phyloP scores from a whole-genome alignment of 306 rosid species.

The Casuarina cunninghamiana region DNA sequence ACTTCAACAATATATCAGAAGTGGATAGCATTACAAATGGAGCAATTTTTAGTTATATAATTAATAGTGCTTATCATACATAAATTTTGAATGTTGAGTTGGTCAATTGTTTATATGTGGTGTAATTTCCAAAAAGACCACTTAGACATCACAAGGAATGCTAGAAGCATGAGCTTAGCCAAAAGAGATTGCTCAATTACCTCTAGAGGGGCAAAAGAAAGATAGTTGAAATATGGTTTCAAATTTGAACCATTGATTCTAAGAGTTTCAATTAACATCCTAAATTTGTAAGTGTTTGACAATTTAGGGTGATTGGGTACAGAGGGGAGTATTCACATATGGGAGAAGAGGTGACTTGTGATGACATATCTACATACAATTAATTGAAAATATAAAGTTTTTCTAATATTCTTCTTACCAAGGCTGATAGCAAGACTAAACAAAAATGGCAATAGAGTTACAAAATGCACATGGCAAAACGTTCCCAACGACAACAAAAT shows the following conservation, averaged over 20 bases:
- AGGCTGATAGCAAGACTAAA: neutral
- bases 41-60: too few relatives aligned
- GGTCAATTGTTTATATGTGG: too few relatives aligned
- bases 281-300: slow-evolving; percentile 54
- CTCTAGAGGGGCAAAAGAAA: slow-evolving; percentile 97
- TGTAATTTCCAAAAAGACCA: too few relatives aligned
- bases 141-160: too few relatives aligned
- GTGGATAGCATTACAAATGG: too few relatives aligned
- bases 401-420: too few relatives aligned
- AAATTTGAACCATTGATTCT: slow-evolving; percentile 50
- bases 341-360: slow-evolving; percentile 79
- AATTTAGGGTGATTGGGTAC: slow-evolving; percentile 70
- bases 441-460: neutral
- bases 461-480: too few relatives aligned
- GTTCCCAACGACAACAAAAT: too few relatives aligned
- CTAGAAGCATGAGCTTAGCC: too few relatives aligned
- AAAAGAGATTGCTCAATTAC: slow-evolving; percentile 35
- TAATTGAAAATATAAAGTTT: neutral
- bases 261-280: slow-evolving; percentile 59
- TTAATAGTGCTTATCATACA: too few relatives aligned
- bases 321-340: slow-evolving; percentile 48
- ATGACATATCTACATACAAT: slow-evolving; percentile 17
- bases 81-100: too few relatives aligned
- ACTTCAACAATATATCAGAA: too few relatives aligned
- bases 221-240: slow-evolving; percentile 57